Percentiles rank a stretch among this genome's conserved stretches.
Conservation (phyloP, 345 rosid genomes). For the Punica granatum region DNA sequence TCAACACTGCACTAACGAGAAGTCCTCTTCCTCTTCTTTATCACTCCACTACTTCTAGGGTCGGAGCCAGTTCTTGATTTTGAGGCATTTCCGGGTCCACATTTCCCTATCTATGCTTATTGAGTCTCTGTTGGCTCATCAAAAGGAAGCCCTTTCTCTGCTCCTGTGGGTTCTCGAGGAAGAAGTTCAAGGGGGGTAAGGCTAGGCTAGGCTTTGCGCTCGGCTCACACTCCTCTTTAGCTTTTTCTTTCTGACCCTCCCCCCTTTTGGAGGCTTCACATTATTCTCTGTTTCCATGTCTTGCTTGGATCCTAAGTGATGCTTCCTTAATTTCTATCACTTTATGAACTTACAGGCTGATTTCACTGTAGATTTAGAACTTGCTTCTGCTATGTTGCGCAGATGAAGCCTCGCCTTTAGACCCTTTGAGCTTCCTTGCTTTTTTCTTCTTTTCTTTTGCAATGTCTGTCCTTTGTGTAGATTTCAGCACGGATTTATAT, state of each 20-base stretch:
- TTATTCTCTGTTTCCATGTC: slow-evolving; percentile 31
- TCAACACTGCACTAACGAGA: not conserved
- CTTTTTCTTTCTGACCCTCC: slow-evolving; percentile 1
- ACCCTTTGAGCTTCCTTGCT: slow-evolving; percentile 8
- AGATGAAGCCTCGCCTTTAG: not conserved
- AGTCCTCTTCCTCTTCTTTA: slow-evolving; percentile 1
- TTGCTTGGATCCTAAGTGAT: slow-evolving; percentile 77
- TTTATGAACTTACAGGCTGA: not conserved
- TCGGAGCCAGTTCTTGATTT: slow-evolving; percentile 14
- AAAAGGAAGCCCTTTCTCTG: slow-evolving; percentile 27
- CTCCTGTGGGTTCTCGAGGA: slow-evolving; percentile 43
- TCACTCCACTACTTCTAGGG: slow-evolving; percentile 19
- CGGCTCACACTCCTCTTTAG: slow-evolving; percentile 15
- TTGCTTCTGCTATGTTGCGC: not conserved
- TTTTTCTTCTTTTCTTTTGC: not conserved
- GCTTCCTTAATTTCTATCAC: slow-evolving; percentile 28
- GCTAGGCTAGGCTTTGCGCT: slow-evolving; percentile 5
- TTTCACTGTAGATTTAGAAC: slow-evolving; percentile 1
- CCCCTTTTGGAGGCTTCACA: slow-evolving; percentile 12
- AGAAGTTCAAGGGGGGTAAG: slow-evolving; percentile 46
- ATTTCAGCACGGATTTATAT: not conserved
- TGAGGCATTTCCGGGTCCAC: slow-evolving; percentile 28
- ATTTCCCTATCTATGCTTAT: slow-evolving; percentile 42
- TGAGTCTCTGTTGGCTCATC: slow-evolving; percentile 29
- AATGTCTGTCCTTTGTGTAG: not conserved